Percentiles rank a stretch among this genome's conserved stretches.
These are phyloP conservation scores for Vigna hirtella DNA, from an alignment of 306 rosid species.

Conservation along the genomic window DNA sequence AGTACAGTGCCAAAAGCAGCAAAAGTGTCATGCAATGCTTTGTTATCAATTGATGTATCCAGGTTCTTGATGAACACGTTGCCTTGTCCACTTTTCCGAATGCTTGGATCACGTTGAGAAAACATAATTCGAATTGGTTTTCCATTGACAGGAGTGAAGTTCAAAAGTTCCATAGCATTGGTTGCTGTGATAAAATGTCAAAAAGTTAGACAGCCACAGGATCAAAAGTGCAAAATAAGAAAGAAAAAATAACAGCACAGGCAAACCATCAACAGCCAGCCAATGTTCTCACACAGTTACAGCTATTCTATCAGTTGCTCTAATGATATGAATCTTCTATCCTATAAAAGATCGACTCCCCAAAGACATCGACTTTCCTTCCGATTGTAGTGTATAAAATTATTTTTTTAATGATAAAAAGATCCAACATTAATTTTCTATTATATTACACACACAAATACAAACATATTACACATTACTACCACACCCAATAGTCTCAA, in stretches of 20 bases:
- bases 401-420: no score
- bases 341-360: no score
- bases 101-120: conserved; percentile 86
- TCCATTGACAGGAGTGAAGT: conserved; percentile 34
- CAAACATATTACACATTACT: no score
- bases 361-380: no score
- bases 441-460: no score
- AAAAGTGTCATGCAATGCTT: conserved; percentile 83
- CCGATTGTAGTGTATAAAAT: no score
- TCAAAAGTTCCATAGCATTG: conserved; percentile 27
- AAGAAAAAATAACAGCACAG: neutral
- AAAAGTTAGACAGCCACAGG: neutral
- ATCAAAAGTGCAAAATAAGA: neutral
- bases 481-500: no score
- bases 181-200: conserved; percentile 6
- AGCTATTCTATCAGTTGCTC: neutral
- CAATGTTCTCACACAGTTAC: conserved; percentile 4
- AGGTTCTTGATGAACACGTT: conserved; percentile 84
- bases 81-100: conserved; percentile 77
- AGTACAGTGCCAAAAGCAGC: conserved; percentile 77
- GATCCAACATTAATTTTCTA: no score
- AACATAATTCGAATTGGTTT: conserved; percentile 68
- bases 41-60: conserved; percentile 77
- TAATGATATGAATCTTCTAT: no score
- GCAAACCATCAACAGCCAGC: neutral